Evolutionary conservation across 2,329 filamentous ascomycete genomes (phyloP), one percentile per base, ranked within the genome.

Genomic region (Geosmithia morbida): DNA sequence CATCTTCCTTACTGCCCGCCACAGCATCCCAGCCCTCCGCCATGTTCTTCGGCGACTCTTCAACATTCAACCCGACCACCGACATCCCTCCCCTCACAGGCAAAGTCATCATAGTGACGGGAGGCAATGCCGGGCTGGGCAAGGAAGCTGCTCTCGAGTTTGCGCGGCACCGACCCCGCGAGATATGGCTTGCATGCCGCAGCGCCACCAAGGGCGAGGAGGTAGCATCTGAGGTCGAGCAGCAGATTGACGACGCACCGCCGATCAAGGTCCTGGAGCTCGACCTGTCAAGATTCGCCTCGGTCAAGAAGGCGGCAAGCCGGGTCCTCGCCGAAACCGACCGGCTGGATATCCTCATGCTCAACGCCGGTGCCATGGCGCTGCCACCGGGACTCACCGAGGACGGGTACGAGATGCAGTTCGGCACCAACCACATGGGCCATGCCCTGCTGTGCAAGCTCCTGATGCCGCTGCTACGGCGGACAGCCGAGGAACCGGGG

Each of bases 391-490:
- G 51, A 1, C 52, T 62, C 11, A 68, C 66, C 3, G 51, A 55
- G 19, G 65, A 71, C 16, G 67, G 67, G 11, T 71, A 69, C 51
- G 70, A 73, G 53, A 50, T 65, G 17, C 63, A 69, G 49, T 67
- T 72, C 49, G 67, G 62, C 1, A 67, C 62, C 2, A 73, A 72
- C 47, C 66, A 71, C 51, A 51, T 72, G 18, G 67, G 67, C n/a
- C 68, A 70, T 44, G 66, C 68, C 5, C 59, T 68, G 6, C 57
- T 72, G 7, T 60, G 60, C n/a, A 59, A 64, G 46, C 57, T 66
- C 2, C 55, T 70, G 3, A 45, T 55, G 13, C 56, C 56, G 6
- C n/a, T 48, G 2, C 41, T 43, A 7, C 18, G 6, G 18, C 18
- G 20, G 19, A 43, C 41, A 19, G 40, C 40, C 48, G 53, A 53